A percentile compares a stretch with the other conserved stretches of the same genome.
Evolutionary conservation across 352 stramenopile genomes (phyloP).

Genomic region (Pythium pectinolyticum): DNA sequence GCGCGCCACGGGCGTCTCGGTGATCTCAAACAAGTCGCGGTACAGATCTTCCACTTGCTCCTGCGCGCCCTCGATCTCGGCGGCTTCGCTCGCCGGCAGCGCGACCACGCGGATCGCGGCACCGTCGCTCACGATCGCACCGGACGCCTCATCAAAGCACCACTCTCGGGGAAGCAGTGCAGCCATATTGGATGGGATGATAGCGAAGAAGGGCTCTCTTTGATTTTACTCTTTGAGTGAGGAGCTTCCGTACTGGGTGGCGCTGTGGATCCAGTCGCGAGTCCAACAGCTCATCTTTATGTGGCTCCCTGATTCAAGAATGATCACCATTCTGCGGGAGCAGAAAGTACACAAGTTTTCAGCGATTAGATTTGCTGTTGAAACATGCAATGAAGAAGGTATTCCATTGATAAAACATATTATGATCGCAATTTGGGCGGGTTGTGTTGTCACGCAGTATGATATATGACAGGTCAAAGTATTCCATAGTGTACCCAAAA

Average conservation of each 20-base stretch:
- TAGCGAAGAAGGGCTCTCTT: too few relatives aligned
- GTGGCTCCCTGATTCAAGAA: too few relatives aligned
- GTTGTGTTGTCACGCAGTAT: too few relatives aligned
- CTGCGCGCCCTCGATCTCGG: not conserved
- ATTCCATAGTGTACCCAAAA: not conserved
- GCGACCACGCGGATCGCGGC: conserved; percentile 15
- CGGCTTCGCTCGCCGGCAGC: conserved; percentile 2
- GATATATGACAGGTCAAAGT: too few relatives aligned
- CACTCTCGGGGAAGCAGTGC: conserved; percentile 3
- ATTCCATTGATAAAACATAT: not conserved
- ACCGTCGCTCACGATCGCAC: conserved; percentile 1
- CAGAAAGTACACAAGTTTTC: too few relatives aligned
- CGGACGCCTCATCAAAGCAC: conserved; percentile 1
- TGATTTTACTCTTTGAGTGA: too few relatives aligned
- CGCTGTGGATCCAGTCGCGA: too few relatives aligned
- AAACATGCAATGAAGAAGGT: too few relatives aligned
- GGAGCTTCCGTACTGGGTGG: too few relatives aligned
- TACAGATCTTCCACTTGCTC: conserved; percentile 16
- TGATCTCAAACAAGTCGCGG: conserved; percentile 2
- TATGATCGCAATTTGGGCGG: not conserved
- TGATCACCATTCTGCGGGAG: too few relatives aligned
- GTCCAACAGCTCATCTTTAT: too few relatives aligned
- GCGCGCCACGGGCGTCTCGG: not conserved
- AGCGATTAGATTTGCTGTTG: too few relatives aligned
- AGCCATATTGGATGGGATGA: not conserved